phyloP scores from a whole-genome alignment of 2,329 filamentous ascomycete genomes.

The Malbranchea zuffiana region DNA sequence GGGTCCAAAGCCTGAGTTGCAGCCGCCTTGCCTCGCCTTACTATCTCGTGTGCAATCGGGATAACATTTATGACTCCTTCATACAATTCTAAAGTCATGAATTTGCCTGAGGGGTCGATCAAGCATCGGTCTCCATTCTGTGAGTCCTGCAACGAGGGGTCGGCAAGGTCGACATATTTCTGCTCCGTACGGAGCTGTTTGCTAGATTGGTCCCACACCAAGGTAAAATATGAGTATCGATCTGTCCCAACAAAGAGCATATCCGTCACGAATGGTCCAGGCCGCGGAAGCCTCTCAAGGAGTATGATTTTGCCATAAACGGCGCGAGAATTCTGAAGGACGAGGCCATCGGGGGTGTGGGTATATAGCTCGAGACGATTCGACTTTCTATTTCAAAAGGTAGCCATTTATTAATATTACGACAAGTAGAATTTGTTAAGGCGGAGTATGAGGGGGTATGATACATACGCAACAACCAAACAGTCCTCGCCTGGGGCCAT shows the following conservation, averaged over 20 bases:
- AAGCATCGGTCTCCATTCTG: conserved; percentile 74
- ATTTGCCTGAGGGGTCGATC: conserved; percentile 66
- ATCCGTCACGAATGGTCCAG: conserved; percentile 57
- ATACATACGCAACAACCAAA: conserved; percentile 71
- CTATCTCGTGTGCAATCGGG: conserved; percentile 40
- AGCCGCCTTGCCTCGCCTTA: conserved; percentile 24
- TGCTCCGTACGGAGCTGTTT: conserved; percentile 46
- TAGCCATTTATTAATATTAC: conserved; percentile 14
- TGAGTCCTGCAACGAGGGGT: conserved; percentile 56
- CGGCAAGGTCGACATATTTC: conserved; percentile 49
- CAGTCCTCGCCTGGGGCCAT: conserved; percentile 65
- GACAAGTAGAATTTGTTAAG: background rate
- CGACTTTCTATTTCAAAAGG: conserved; percentile 50
- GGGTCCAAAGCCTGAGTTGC: conserved; percentile 18
- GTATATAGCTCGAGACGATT: conserved; percentile 80
- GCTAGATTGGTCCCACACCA: conserved; percentile 61
- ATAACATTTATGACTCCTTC: conserved; percentile 57
- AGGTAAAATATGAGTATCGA: conserved; percentile 78
- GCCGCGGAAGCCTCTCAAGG: conserved; percentile 59
- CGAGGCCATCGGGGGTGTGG: conserved; percentile 48
- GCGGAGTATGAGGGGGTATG: conserved; percentile 15
- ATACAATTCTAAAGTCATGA: conserved; percentile 57
- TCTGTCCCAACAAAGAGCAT: conserved; percentile 89
- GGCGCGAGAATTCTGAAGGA: conserved; percentile 55
- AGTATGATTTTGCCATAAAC: conserved; percentile 82